Evolutionary conservation across 2,329 filamentous ascomycete genomes (phyloP).

Genomic region (Sordariomycetes sp.): DNA sequence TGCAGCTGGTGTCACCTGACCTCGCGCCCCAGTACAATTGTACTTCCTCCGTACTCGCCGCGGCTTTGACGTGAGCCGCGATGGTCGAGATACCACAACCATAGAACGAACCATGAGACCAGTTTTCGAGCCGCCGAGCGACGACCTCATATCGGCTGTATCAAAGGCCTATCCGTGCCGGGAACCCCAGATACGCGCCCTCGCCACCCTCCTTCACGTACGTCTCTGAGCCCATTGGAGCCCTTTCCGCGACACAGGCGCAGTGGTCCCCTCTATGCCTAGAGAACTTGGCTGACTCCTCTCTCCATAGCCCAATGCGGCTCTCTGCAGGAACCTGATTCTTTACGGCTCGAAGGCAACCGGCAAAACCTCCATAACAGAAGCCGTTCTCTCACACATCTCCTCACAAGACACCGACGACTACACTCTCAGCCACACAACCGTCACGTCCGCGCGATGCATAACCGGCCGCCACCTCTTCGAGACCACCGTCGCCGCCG

Average conservation of each 20-base stretch:
- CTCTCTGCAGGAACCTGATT: conserved; percentile 64
- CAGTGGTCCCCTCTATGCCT: background rate
- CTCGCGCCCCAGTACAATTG: background rate
- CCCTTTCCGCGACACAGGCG: background rate
- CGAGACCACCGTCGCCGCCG: conserved; percentile 55
- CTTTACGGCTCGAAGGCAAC: conserved; percentile 79
- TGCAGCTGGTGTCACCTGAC: background rate
- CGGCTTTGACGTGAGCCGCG: background rate
- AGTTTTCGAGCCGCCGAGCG: conserved; percentile 41
- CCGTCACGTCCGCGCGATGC: conserved; percentile 29
- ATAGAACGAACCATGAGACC: background rate
- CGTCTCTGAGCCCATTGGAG: conserved; percentile 9
- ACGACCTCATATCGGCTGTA: conserved; percentile 34
- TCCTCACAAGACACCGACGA: conserved; percentile 3
- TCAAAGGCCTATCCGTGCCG: conserved; percentile 43
- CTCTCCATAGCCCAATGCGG: conserved; percentile 44
- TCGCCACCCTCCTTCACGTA: conserved; percentile 44
- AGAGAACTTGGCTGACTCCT: background rate
- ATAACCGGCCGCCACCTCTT: conserved; percentile 10
- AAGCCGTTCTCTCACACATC: background rate
- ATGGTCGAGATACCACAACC: too few species aligned
- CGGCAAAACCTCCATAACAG: conserved; percentile 62
- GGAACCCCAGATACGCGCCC: conserved; percentile 45
- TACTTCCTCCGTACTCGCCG: background rate
- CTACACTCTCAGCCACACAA: conserved; percentile 39